Evolutionary conservation across 2,329 filamentous ascomycete genomes (phyloP).

Genomic region (Aspergillus aculeatus): DNA sequence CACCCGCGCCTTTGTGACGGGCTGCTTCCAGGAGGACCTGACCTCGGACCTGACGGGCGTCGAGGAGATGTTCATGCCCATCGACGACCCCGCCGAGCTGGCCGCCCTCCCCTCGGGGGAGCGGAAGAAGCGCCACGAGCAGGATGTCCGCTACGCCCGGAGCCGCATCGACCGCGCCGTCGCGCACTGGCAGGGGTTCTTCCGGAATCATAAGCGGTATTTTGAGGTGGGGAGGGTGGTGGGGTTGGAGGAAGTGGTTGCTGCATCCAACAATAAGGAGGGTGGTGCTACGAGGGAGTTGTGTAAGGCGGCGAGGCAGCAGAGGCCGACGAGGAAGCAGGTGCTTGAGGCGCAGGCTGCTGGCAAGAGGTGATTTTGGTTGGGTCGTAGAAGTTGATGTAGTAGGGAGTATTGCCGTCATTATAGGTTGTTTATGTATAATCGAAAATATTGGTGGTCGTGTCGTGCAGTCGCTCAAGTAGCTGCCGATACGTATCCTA

Average conservation of each 20-base stretch:
- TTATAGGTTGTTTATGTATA: no score
- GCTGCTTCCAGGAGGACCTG: conserved; percentile 83
- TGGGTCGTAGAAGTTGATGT: neutral
- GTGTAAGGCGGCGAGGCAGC: conserved; percentile 69
- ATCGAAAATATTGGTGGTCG: no score
- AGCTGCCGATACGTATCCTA: neutral
- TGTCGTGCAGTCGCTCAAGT: no score
- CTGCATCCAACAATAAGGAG: conserved; percentile 37
- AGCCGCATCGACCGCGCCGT: conserved; percentile 66
- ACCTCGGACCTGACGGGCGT: conserved; percentile 82
- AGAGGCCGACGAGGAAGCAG: conserved; percentile 54
- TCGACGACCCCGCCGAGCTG: conserved; percentile 59
- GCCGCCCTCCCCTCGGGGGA: conserved; percentile 35
- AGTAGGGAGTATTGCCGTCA: neutral
- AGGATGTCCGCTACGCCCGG: conserved; percentile 65
- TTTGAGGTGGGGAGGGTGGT: conserved; percentile 73
- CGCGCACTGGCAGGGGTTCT: conserved; percentile 81
- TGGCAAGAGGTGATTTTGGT: conserved; percentile 5
- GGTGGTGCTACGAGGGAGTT: conserved; percentile 52
- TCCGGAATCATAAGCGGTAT: conserved; percentile 77
- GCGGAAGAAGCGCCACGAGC: conserved; percentile 55
- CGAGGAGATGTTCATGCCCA: conserved; percentile 75
- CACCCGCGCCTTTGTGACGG: conserved; percentile 83
- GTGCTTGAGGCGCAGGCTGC: neutral
- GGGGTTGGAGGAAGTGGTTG: conserved; percentile 31